Percentiles rank a stretch among this genome's conserved stretches.
These are phyloP conservation scores for Diutina scorzettiae DNA, from an alignment of 1,139 yeast species.

Conservation along the genomic window DNA sequence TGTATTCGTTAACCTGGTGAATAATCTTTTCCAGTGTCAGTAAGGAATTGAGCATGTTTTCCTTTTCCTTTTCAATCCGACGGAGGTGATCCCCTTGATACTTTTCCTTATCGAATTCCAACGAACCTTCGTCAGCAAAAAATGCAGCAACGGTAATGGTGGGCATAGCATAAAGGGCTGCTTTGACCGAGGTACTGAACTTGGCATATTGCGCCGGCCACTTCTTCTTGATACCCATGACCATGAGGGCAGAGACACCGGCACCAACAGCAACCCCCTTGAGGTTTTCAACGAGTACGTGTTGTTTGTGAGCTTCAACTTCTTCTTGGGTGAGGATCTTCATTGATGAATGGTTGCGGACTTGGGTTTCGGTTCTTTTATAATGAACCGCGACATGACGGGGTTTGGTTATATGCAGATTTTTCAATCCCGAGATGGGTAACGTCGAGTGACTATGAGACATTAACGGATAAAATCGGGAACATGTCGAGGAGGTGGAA, in stretches of 20 bases:
- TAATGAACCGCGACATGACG: too few species aligned
- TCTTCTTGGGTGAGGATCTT: conserved; percentile 59
- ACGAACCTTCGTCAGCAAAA: conserved; percentile 48
- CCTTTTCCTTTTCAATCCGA: conserved; percentile 18
- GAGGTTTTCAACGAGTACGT: conserved; percentile 46
- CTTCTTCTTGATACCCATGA: conserved; percentile 15
- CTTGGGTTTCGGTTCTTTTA: too few species aligned
- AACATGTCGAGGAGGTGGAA: too few species aligned
- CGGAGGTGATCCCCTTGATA: conserved; percentile 24
- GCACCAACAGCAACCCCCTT: conserved; percentile 53
- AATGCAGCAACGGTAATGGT: conserved; percentile 44
- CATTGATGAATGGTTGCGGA: too few species aligned
- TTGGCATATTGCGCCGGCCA: conserved; percentile 13
- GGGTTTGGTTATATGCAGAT: too few species aligned
- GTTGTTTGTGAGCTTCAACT: conserved; percentile 46
- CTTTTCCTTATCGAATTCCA: conserved; percentile 38
- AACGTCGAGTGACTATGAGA: too few species aligned
- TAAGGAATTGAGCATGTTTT: conserved; percentile 37
- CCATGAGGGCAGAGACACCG: conserved; percentile 37
- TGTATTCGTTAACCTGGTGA: conserved; percentile 40
- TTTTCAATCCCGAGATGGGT: too few species aligned
- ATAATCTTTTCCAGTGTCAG: conserved; percentile 33
- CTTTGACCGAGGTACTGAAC: conserved; percentile 34
- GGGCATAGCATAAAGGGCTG: conserved; percentile 50
- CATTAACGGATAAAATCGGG: too few species aligned